A percentile compares a stretch with the other conserved stretches of the same genome.
Evolutionary conservation across 345 rosid genomes (phyloP).

Genomic region (Populus tremula): DNA sequence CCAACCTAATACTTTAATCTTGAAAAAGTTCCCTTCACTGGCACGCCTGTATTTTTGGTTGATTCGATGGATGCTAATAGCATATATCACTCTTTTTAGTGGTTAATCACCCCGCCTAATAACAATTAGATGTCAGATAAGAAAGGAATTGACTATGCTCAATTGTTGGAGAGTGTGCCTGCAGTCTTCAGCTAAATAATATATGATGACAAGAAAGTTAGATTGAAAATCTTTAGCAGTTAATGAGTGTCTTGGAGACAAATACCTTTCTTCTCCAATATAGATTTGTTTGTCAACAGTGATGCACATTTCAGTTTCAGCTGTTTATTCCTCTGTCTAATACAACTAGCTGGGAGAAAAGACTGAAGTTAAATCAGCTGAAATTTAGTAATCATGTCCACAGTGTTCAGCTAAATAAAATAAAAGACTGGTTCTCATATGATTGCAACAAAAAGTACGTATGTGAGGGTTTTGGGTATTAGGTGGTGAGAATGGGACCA

Average conservation of each 20-base stretch:
- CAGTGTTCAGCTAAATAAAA: too few species aligned
- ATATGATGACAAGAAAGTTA: background rate
- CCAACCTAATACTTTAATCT: background rate
- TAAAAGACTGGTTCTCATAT: too few species aligned
- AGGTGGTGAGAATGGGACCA: too few species aligned
- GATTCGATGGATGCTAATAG: background rate
- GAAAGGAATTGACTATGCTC: background rate
- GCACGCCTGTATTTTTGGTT: background rate
- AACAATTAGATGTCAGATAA: background rate
- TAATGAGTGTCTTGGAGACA: too few species aligned
- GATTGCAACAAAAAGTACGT: too few species aligned
- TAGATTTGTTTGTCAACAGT: background rate
- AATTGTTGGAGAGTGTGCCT: background rate
- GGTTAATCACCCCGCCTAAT: background rate
- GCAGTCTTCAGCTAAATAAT: background rate
- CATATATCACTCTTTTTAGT: background rate
- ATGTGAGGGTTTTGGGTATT: too few species aligned
- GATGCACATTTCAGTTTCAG: too few species aligned
- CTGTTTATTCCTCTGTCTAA: too few species aligned
- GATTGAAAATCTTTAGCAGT: background rate
- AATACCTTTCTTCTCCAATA: background rate
- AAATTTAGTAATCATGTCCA: too few species aligned
- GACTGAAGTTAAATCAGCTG: too few species aligned
- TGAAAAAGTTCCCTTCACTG: background rate
- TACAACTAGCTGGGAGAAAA: too few species aligned